Base-by-base conservation (phyloP, 140 eudicot species). In the Stevia rebaudiana region DNA sequence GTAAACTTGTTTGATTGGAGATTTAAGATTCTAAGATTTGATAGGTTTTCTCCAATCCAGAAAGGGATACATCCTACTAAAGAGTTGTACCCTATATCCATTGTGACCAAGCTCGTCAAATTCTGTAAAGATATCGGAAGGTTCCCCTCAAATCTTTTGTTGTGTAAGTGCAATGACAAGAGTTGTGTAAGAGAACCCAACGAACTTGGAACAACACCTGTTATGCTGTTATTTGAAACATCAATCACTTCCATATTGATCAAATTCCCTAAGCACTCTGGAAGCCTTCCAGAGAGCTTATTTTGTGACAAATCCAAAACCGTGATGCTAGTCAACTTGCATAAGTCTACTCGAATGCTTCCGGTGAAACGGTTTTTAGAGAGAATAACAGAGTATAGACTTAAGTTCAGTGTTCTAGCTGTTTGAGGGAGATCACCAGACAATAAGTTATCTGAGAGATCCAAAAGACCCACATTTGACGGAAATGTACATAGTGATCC, bases 241-340 rank as follows among this genome's bases (percentile, higher is more conserved):
- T 46, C 21, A 5, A 64, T 25, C 11, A 11, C 70, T 6, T 64
- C 1, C 19, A 47, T 16, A 5, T 6, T 15, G 6, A 1, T 30
- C 70, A 64, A 64, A 9, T 46, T 46, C 33, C 44, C 70, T 16
- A 64, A 25, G 58, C 70, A 64, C 2, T 18, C 3, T 9, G 70
- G 70, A 48, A 65, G 71, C 9, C 60, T 48, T 19, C 70, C 60
- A 5, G 35, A 48, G 33, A 65, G 48, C 15, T 18, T 65, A 49
- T 65, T 65, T 33, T 65, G 49, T 16, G 71, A 65, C 49, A 65
- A 49, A 49, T 65, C 24, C 47, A 65, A 16, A 47, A 65, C 5
- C 0, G 0, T 0, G 36, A 65, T 65, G 11, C 15, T 33, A 65
- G 40, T 22, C 8, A 49, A 3, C 60, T 49, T 65, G 47, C 61